phyloP scores from a whole-genome alignment of 345 rosid genomes.

The Eucalyptus pauciflora region DNA sequence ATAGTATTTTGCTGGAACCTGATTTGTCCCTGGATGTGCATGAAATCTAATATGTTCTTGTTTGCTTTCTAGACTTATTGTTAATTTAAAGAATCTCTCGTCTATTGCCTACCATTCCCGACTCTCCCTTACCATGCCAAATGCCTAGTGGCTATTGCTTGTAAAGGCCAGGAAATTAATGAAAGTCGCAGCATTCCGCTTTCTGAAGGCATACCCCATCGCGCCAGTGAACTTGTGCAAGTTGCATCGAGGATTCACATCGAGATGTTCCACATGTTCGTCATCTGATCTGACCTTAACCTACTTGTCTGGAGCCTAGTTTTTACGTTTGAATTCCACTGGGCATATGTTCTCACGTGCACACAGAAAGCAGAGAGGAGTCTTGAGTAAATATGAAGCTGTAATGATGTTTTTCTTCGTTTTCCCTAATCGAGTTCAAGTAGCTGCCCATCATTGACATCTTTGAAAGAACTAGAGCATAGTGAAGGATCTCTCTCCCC shows the following conservation, averaged over 20 bases:
- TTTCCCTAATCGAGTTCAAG: not conserved
- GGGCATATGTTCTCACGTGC: not conserved
- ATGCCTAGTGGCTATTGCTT: not conserved
- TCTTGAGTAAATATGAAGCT: not conserved
- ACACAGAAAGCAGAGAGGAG: not conserved
- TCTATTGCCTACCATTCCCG: not conserved
- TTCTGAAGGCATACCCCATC: not conserved
- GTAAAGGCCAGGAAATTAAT: not conserved
- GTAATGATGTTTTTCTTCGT: not conserved
- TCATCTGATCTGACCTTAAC: not conserved
- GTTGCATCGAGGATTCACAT: not conserved
- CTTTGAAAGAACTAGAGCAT: not conserved
- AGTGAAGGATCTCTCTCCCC: not conserved
- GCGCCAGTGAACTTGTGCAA: not conserved
- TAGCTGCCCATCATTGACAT: not conserved
- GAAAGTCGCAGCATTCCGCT: not conserved
- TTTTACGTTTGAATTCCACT: not conserved
- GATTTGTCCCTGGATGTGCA: not conserved
- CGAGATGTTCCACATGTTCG: not conserved
- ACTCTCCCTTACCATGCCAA: not conserved
- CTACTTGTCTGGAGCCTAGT: not conserved
- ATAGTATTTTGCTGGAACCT: not conserved
- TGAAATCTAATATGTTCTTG: not conserved
- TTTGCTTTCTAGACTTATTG: not conserved
- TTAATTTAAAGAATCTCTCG: not conserved